Base-by-base conservation (phyloP, 352 stramenopile species). In the Globisporangium emineosum region DNA sequence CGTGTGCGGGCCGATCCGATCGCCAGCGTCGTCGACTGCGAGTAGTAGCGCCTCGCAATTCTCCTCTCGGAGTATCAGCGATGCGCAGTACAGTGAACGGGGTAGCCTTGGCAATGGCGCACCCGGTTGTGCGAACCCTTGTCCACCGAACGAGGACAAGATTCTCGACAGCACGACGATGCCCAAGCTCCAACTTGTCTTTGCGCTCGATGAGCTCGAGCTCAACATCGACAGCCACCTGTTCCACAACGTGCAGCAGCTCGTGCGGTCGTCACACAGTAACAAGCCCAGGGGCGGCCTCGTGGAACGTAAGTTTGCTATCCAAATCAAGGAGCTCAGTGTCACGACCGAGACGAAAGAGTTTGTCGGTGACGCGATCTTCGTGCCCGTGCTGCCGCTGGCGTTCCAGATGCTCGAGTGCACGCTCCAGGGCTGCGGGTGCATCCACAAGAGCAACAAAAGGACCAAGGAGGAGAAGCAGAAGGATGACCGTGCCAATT, bases 341-440 rank as follows among this genome's bases (percentile, higher is more conserved):
- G 43, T 88, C 10, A 86, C 79, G n/a, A 90, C 81, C 13, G 81
- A 90, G 68, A 77, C 77, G 19, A 83, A 77, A 33, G 79, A 90
- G 67, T 90, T 90, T 49, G 62, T 76, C 0, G 79, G 79, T 42
- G 79, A 82, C 57, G 64, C 78, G 13, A 76, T 89, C 19, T 90
- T 90, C 58, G 81, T 89, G 12, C 79, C 81, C 25, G 75, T 81
- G 45, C 66, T 90, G 23, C 81, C 81, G 0, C 60, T 90, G 0
- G 79, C 79, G 13, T 88, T 89, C 53, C 81, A 90, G 52, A 88
- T 90, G 76, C 81, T 89, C 12, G 79, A 90, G 59, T 90, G 81
- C 30, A 77, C 75, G 37, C 70, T 90, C 21, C 73, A 82, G 54
- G 76, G 80, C 61, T 90, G 81, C 45, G 73, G 68, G 2, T 90